Evolutionary conservation across 164 flowering plant genomes (phyloP).

Genomic region (Saururus chinensis): DNA sequence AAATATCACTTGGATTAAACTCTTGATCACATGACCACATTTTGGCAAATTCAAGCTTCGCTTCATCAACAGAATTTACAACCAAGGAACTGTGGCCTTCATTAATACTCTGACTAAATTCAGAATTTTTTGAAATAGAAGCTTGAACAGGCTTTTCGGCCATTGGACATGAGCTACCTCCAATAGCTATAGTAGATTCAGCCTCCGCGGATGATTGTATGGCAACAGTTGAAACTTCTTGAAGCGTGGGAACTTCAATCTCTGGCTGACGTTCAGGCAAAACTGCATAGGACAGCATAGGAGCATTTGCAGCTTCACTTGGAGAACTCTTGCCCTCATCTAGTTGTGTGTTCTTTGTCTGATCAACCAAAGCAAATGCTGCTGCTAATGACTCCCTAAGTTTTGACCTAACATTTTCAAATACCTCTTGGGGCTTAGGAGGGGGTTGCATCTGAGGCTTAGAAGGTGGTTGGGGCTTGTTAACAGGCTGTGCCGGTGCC

Average conservation of each 20-base stretch:
- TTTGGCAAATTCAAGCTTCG: slow-evolving; percentile 10
- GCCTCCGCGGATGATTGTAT: slow-evolving; percentile 12
- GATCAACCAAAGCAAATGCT: slow-evolving; percentile 61
- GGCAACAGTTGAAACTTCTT: slow-evolving; percentile 14
- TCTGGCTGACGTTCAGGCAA: neutral
- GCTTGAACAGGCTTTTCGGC: slow-evolving; percentile 9
- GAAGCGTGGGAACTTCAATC: neutral
- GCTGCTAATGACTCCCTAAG: slow-evolving; percentile 76
- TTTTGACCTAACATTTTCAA: slow-evolving; percentile 70
- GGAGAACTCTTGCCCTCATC: slow-evolving; percentile 16
- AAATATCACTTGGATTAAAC: slow-evolving; percentile 27
- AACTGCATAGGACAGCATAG: slow-evolving; percentile 9
- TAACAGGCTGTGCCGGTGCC: no score
- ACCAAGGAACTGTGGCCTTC: slow-evolving; percentile 12
- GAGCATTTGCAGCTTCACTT: slow-evolving; percentile 12
- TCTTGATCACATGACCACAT: slow-evolving; percentile 23
- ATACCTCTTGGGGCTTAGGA: slow-evolving; percentile 32
- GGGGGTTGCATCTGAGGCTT: slow-evolving; percentile 10
- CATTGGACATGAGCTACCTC: slow-evolving; percentile 8
- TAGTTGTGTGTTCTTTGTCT: slow-evolving; percentile 24
- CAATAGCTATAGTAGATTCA: slow-evolving; percentile 10
- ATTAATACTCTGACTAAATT: slow-evolving; percentile 6
- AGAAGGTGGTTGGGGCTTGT: no score
- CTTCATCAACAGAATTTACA: slow-evolving; percentile 10
- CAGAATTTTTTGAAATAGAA: slow-evolving; percentile 11